Evolutionary conservation across 257 asterid genomes (phyloP), one percentile per base, ranked within the genome.

Genomic region (Solanum infundibuliforme): DNA sequence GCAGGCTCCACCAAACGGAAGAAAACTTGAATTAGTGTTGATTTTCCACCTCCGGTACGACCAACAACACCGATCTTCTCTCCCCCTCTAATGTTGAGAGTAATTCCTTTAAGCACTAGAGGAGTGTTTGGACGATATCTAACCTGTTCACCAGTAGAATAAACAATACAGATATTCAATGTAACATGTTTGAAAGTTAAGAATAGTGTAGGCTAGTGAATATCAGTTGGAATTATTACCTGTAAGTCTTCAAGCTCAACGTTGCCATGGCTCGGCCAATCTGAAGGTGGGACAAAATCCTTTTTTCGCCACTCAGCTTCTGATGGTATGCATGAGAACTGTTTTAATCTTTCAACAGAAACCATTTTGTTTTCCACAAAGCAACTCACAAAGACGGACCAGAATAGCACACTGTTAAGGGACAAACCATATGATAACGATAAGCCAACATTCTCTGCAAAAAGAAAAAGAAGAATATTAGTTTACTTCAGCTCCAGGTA

Each of bases 41-140:
- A 97, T 88, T 97, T 97, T 86, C 99, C 99, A 14, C 99, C 99
- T 27, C 99, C 99, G 0, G 99, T 97, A 11, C 99, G 98, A 60
- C 99, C 99, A 82, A 97, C 99, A 32, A 97, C 95, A 11, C 99
- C 99, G 13, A 97, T 93, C 94, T 97, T 95, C 92, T 97, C 98
- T 2, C 99, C 99, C 31, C 99, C 99, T 39, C 83, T 83, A 74
- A 97, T 97, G 92, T 89, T 93, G 48, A 97, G 93, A 62, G 93
- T 91, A 66, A 97, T 93, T 25, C 99, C 98, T 91, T 94, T 95
- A 18, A 97, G 93, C 72, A 97, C 95, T 18, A 97, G 91, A 66
- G 99, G 99, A 11, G 98, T 97, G 88, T 95, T 95, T 3, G 95
- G 95, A 3, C 99, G 99, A 72, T 97, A 97, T 65, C 95, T 91